Evolutionary conservation across 164 flowering plant species (phyloP), one percentile per base, ranked within the genome.

Genomic region (Sextonia rubra): DNA sequence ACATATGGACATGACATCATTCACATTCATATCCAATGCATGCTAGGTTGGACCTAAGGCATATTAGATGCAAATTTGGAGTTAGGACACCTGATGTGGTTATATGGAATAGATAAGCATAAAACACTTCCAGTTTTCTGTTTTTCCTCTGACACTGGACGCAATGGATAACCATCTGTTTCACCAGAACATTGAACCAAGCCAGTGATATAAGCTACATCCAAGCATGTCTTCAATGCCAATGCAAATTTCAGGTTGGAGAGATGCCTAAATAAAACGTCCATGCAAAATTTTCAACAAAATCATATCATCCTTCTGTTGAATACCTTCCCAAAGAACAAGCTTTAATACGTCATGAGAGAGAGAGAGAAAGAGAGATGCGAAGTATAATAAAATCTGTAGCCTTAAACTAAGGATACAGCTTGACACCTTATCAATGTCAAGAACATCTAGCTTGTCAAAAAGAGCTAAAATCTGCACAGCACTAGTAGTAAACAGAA

Each of bases 391-490:
- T 52, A 52, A 52, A 52, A 52, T 15, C 58, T 15, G 15, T 52
- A 52, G n/a, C 58, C 58, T 52, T 20, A 17, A 15, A 52, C 1
- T 12, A 79, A 87, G 96, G 97, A 94, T 94, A 94, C 97, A 94
- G 56, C 75, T 78, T 65, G 94, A 68, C 37, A 89, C 83, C 78
- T 83, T 87, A 37, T 90, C 93, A 64, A 82, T 67, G 77, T 94
- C 91, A 61, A 92, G 88, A 74, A 88, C 87, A 82, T 90, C 80
- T 61, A 91, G 79, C 84, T 85, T 91, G 85, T 87, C 87, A 79
- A 90, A 85, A 55, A 94, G 91, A 60, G 91, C 95, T 77, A 94
- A 82, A 65, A 90, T 78, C 83, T 94, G 97, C 37, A 92, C 90
- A 32, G 97, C 99, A 76, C 95, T 92, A 30, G 90, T 88, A 0